Percentiles rank a stretch among this genome's conserved stretches.
These are phyloP conservation scores for Galerina sulciceps DNA, from an alignment of 768 basidiomycete genomes.

Conservation along the genomic window DNA sequence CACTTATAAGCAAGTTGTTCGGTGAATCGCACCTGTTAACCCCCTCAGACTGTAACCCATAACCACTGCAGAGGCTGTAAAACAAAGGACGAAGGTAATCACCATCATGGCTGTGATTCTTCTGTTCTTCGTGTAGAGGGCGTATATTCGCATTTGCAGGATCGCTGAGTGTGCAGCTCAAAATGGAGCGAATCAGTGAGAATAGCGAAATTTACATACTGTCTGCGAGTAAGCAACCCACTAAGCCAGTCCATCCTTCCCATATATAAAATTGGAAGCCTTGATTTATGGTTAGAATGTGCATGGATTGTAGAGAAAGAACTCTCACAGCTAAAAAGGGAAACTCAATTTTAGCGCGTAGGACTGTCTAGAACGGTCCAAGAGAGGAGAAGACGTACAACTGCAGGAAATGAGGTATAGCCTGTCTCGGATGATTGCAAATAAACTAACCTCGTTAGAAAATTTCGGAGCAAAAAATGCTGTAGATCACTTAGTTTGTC, in stretches of 20 bases:
- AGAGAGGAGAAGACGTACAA: not conserved
- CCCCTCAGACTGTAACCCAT: not conserved
- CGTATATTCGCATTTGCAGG: not conserved
- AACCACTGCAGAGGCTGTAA: not conserved
- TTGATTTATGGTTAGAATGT: not conserved
- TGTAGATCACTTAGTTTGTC: not conserved
- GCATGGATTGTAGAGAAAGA: not conserved
- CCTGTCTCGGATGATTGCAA: no score
- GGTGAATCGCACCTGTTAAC: not conserved
- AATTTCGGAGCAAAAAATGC: not conserved
- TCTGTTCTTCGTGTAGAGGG: not conserved
- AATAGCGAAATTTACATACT: not conserved
- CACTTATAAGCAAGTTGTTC: not conserved
- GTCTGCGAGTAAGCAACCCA: not conserved
- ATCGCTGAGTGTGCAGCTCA: not conserved
- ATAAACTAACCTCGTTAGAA: not conserved
- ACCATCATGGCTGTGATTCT: not conserved
- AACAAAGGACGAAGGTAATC: not conserved
- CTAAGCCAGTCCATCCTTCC: constrained; percentile 2
- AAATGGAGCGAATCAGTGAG: no score
- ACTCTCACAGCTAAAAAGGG: not conserved
- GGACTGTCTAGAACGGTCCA: not conserved
- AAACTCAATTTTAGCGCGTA: not conserved
- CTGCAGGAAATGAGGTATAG: not conserved
- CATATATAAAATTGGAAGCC: not conserved